Percentiles rank a stretch among this genome's conserved stretches.
Evolutionary conservation across 108 stramenopile species (phyloP).

Genomic region (Conticribra weissflogii): DNA sequence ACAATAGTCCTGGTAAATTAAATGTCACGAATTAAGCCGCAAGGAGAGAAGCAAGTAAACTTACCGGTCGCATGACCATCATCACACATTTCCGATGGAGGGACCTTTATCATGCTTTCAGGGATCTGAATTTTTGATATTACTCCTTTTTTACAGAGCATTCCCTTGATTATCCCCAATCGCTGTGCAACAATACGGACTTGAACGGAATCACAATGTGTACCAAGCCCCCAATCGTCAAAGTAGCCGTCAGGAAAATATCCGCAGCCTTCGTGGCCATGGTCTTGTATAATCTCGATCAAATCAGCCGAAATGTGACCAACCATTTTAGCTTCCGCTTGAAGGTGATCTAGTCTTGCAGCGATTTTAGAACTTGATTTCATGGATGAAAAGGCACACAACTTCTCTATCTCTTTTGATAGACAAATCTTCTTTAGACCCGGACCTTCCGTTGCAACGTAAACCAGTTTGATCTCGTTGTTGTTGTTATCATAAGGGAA

Average conservation of each 20-base stretch:
- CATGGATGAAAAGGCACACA: slow-evolving; percentile 26
- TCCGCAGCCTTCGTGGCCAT: slow-evolving; percentile 46
- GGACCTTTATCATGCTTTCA: slow-evolving; percentile 39
- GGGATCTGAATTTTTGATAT: slow-evolving; percentile 38
- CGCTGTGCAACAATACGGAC: slow-evolving; percentile 27
- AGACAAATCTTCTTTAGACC: slow-evolving; percentile 6
- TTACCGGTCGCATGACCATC: slow-evolving; percentile 1
- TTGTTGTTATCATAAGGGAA: neutral
- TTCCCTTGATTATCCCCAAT: slow-evolving; percentile 20
- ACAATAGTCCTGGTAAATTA: no score
- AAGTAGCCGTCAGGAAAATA: slow-evolving; percentile 37
- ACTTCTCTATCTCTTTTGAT: slow-evolving; percentile 22
- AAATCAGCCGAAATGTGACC: neutral
- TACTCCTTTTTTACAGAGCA: slow-evolving; percentile 35
- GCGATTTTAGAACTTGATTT: slow-evolving; percentile 12
- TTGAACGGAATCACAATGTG: slow-evolving; percentile 26
- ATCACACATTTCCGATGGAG: slow-evolving; percentile 8
- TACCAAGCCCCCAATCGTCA: neutral
- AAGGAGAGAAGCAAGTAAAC: slow-evolving; percentile 15
- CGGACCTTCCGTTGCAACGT: slow-evolving; percentile 1
- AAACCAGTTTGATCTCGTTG: slow-evolving; percentile 18
- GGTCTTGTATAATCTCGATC: slow-evolving; percentile 30
- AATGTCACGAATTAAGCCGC: no score
- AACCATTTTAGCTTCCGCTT: slow-evolving; percentile 9
- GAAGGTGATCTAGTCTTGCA: slow-evolving; percentile 28